Percentiles rank a stretch among this genome's conserved stretches.
Evolutionary conservation across 331 rosid species (phyloP).

Genomic region (Stylosanthes scabra): DNA sequence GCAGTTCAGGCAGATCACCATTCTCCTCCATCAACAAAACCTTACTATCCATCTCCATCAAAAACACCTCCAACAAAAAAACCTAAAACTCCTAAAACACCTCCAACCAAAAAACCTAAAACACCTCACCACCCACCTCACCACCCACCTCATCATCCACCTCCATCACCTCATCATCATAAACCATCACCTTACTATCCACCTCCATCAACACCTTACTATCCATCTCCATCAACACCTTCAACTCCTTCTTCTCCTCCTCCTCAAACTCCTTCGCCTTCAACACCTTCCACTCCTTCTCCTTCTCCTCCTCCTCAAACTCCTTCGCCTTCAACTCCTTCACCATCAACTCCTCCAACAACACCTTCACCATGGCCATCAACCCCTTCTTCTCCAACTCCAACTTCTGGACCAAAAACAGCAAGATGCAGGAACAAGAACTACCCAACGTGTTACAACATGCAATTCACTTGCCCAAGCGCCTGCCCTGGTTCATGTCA

Average conservation of each 20-base stretch:
- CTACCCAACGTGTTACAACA: conserved; percentile 55
- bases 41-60: conserved; percentile 48
- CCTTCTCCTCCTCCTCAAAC: conserved; percentile 8
- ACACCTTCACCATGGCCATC: background rate
- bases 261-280: background rate
- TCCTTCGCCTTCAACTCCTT: background rate
- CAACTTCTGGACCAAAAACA: conserved; percentile 21
- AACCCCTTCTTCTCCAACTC: background rate
- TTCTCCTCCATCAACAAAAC: conserved; percentile 39
- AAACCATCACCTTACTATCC: background rate
- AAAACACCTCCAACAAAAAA: conserved; percentile 28
- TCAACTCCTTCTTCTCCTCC: background rate
- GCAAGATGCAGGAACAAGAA: conserved; percentile 57
- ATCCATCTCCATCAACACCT: conserved; percentile 19
- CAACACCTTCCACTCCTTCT: background rate
- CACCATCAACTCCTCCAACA: background rate
- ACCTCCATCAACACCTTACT: conserved; percentile 34
- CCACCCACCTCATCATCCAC: background rate
- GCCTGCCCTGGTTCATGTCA: conserved; percentile 61
- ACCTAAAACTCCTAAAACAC: no score
- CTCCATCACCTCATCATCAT: background rate
- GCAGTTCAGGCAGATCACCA: conserved; percentile 51
- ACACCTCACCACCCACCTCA: background rate
- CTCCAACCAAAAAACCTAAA: background rate
- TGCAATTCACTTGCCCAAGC: conserved; percentile 54